A percentile compares a stretch with the other conserved stretches of the same genome.
Evolutionary conservation across 140 eudicot genomes (phyloP).

Genomic region (Bidens hawaiensis): DNA sequence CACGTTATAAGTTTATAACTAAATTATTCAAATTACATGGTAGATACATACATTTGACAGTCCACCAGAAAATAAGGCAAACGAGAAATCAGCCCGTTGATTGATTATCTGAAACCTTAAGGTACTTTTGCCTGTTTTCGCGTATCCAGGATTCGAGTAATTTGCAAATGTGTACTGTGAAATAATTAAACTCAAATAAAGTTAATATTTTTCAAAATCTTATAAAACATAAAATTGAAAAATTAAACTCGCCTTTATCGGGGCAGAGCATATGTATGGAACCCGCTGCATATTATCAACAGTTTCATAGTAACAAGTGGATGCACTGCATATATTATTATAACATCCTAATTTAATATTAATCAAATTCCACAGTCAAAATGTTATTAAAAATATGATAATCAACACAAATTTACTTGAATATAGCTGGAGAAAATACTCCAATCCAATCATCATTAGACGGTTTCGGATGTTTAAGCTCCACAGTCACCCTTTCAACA

Average conservation of each 20-base stretch:
- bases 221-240: too few species aligned
- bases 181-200: neutral
- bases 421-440: constrained; percentile 87
- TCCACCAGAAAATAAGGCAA: constrained; percentile 87
- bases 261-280: constrained; percentile 77
- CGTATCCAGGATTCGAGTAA: constrained; percentile 46
- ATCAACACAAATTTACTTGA: constrained; percentile 56
- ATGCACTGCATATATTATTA: constrained; percentile 45
- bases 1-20: neutral
- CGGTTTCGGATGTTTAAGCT: constrained; percentile 45
- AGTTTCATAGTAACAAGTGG: constrained; percentile 38
- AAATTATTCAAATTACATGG: neutral
- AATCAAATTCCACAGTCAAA: neutral
- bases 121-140: constrained; percentile 57
- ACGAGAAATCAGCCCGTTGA: constrained; percentile 86
- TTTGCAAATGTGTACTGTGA: constrained; percentile 82
- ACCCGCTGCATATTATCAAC: constrained; percentile 37
- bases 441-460: constrained; percentile 88
- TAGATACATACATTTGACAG: constrained; percentile 51
- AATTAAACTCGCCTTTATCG: constrained; percentile 76
- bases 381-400: neutral
- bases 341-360: neutral
- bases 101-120: constrained; percentile 64
- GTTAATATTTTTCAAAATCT: neutral
- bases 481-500: constrained; percentile 65